Evolutionary conservation across 2,329 filamentous ascomycete genomes (phyloP).

Genomic region (Pseudocercospora ulei): DNA sequence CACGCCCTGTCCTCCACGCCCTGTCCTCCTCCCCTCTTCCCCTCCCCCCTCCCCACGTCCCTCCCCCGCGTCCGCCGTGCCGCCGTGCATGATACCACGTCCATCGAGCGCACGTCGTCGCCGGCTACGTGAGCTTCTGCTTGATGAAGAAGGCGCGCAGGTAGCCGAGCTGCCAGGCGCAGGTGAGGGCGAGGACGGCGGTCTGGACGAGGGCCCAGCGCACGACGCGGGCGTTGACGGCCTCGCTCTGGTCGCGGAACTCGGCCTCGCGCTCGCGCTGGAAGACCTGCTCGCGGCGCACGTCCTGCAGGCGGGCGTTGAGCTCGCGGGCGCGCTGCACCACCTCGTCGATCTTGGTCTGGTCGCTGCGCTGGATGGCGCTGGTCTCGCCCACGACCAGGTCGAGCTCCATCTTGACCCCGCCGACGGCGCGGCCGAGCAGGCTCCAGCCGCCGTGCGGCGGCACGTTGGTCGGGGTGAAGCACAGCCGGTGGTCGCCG

Average conservation of each 20-base stretch:
- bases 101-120: too few relatives aligned
- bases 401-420: conserved; percentile 76
- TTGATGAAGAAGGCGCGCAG: conserved; percentile 98
- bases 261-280: conserved; percentile 96
- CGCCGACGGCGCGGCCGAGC: conserved; percentile 55
- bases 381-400: conserved; percentile 89
- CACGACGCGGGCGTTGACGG: conserved; percentile 81
- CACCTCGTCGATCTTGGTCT: conserved; percentile 83
- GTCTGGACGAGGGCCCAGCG: conserved; percentile 91
- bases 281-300: conserved; percentile 89
- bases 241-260: conserved; percentile 94
- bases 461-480: conserved; percentile 68
- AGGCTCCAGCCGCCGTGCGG: conserved; percentile 63
- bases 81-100: too few relatives aligned
- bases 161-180: conserved; percentile 94
- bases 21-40: too few relatives aligned
- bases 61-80: too few relatives aligned
- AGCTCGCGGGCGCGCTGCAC: conserved; percentile 80
- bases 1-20: too few relatives aligned
- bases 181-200: conserved; percentile 71
- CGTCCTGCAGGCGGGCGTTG: conserved; percentile 76
- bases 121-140: conserved; percentile 95
- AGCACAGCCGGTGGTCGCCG: conserved; percentile 94
- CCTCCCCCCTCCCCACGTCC: too few relatives aligned
- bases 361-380: conserved; percentile 86